Evolutionary conservation across 2,329 filamentous ascomycete species (phyloP).

Genomic region (Phoma sp.): DNA sequence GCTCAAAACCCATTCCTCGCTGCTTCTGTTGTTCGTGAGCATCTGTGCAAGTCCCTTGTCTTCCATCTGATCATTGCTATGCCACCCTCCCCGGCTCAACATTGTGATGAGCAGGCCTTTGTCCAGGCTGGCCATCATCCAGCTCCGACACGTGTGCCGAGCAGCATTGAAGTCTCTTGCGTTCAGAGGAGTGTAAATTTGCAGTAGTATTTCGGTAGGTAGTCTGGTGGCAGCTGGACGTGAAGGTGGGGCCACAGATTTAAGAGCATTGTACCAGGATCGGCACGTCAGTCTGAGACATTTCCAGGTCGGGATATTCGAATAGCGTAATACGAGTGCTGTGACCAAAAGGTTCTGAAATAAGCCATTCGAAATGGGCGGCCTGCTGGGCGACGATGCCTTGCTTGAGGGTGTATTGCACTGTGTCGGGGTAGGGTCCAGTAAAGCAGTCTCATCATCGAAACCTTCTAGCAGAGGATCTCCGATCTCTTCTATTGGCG

Average conservation of each 20-base stretch:
- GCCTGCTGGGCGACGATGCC: neutral
- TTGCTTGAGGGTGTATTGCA: neutral
- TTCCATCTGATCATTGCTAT: constrained; percentile 33
- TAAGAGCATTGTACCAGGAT: constrained; percentile 45
- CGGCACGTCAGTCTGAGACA: constrained; percentile 45
- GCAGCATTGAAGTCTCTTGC: constrained; percentile 66
- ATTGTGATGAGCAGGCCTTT: constrained; percentile 59
- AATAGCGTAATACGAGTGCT: constrained; percentile 19
- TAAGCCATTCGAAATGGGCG: neutral
- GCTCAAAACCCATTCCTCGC: constrained; percentile 53
- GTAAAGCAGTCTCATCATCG: constrained; percentile 7
- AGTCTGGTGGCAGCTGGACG: constrained; percentile 41
- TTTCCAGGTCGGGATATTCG: constrained; percentile 24
- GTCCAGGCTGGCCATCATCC: constrained; percentile 67
- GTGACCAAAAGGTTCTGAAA: neutral
- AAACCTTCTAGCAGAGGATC: constrained; percentile 10
- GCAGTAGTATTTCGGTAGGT: constrained; percentile 55
- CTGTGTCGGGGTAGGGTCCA: neutral
- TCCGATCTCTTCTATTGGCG: constrained; percentile 29
- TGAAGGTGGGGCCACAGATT: constrained; percentile 24
- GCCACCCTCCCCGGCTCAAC: constrained; percentile 64
- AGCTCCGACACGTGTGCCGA: constrained; percentile 65
- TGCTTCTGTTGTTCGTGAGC: neutral
- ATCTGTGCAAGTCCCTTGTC: neutral
- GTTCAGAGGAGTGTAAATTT: constrained; percentile 33